Percentiles rank a stretch among this genome's conserved stretches.
These are phyloP conservation scores for Aspergillus pseudoterreus DNA, from an alignment of 2,329 filamentous ascomycete species.

Conservation along the genomic window DNA sequence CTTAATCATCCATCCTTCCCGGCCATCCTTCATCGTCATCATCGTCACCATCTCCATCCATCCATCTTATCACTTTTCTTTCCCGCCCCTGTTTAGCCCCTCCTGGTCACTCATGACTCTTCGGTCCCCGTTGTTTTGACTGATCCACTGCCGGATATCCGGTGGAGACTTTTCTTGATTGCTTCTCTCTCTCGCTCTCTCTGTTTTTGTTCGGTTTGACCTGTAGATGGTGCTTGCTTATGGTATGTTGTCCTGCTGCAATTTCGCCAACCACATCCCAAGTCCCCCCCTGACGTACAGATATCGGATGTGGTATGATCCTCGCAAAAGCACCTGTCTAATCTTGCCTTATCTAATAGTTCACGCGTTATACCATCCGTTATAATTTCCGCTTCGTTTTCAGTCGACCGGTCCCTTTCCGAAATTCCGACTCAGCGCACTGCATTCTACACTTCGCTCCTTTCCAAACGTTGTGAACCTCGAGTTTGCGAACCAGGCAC, in stretches of 20 bases:
- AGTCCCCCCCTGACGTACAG: too few species aligned
- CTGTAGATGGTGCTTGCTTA: neutral
- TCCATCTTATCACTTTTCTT: constrained; percentile 18
- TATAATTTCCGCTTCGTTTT: neutral
- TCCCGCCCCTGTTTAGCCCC: constrained; percentile 2
- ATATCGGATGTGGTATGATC: too few species aligned
- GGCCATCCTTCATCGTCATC: constrained; percentile 18
- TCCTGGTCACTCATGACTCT: constrained; percentile 3
- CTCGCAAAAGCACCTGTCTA: neutral
- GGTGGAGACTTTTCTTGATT: neutral
- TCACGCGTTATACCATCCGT: too few species aligned
- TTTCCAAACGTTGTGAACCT: constrained; percentile 4
- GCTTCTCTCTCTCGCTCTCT: neutral
- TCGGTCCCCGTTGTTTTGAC: neutral
- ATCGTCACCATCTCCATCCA: constrained; percentile 8
- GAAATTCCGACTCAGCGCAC: neutral
- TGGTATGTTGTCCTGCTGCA: neutral
- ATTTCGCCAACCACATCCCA: too few species aligned
- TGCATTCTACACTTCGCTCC: neutral
- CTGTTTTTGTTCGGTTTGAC: neutral
- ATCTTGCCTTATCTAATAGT: neutral
- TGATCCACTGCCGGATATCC: neutral
- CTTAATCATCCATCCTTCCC: constrained; percentile 11
- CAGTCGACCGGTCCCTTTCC: constrained; percentile 3
- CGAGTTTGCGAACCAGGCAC: neutral